Evolutionary conservation across 192 early-diverging fungal genomes (phyloP).

Genomic region (Gigaspora rosea): DNA sequence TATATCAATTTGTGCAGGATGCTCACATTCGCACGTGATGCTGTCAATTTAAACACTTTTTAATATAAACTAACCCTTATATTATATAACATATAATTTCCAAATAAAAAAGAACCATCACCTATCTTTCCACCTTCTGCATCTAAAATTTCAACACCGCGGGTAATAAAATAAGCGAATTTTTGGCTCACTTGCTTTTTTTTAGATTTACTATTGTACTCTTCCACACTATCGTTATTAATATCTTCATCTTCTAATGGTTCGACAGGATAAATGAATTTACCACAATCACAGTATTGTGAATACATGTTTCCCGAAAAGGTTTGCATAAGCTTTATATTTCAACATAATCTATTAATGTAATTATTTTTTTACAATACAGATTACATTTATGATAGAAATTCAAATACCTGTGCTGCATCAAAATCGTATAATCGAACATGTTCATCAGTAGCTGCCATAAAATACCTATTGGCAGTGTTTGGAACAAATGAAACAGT

Average conservation of each 20-base stretch:
- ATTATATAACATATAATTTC: background rate
- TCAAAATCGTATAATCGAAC: constrained; percentile 93
- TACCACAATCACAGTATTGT: constrained; percentile 94
- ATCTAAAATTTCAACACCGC: constrained; percentile 91
- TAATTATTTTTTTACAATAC: background rate
- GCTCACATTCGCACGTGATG: constrained; percentile 85
- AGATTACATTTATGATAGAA: background rate
- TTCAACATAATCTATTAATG: background rate
- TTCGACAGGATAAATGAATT: constrained; percentile 74
- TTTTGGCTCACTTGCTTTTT: constrained; percentile 40
- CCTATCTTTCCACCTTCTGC: constrained; percentile 73
- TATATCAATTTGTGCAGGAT: constrained; percentile 86
- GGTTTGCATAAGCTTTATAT: constrained; percentile 57
- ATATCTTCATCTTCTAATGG: constrained; percentile 34
- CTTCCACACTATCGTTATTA: constrained; percentile 34
- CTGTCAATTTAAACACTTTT: constrained; percentile 34
- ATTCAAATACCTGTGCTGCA: constrained; percentile 51
- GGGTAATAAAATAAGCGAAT: constrained; percentile 81
- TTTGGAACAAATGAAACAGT: constrained; percentile 91
- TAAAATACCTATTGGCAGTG: constrained; percentile 91
- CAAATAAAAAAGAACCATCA: constrained; percentile 40
- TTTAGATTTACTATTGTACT: constrained; percentile 34
- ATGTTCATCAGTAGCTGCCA: constrained; percentile 88
- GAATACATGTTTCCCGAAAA: constrained; percentile 74
- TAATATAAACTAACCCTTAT: constrained; percentile 26